Base-by-base conservation (phyloP, 1,284 basidiomycete species). In the Ganoderma meredithae region DNA sequence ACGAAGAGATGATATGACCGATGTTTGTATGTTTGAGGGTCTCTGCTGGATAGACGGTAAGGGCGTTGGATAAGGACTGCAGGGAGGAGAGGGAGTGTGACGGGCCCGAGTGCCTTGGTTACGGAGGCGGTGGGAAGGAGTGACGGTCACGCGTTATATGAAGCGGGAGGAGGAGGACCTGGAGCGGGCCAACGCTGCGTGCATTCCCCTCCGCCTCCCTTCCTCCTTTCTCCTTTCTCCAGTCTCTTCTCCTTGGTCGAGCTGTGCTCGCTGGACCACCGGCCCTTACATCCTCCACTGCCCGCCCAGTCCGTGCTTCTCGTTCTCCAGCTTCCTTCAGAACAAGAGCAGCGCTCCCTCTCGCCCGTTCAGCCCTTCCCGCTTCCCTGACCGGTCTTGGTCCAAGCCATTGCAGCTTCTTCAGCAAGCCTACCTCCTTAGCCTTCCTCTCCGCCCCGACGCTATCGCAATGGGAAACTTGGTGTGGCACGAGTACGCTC, bases 401-500 rank as follows among this genome's bases (percentile, higher is more conserved):
- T 66, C 64, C 70, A 69, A 68, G 66, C 67, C 47, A 22, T 49
- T 63, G 69, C 69, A 74, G 56, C 67, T 68, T 62, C 66, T 70
- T 71, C 69, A 71, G 62, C 69, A 59, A 72, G 58, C 60, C 55
- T 15, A 41, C 55, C 56, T 43, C 64, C 68, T 63, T 59, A 58
- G 52, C 56, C 39, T 27, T 27, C 15, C 8, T 61, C 49, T 27
- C 40, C 58, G 40, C 5, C 65, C 61, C 44, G 31, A 58, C 33
- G 31, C 58, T 43, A 59, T 71, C 67, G 63, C 75, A 78, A 95
- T 95, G 94, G 95, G 94, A 73, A 90, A 90, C 67, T 83, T 96
- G 72, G 82, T 95, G 74, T 95, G 93, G 93, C 89, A 94, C 81
- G 88, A 95, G 74, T 90, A 92, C 81, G 84, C 88, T 73, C 90